Percentiles rank a stretch among this genome's conserved stretches.
Conservation (phyloP, 1,284 basidiomycete genomes). For the Rhodotorula sp. region DNA sequence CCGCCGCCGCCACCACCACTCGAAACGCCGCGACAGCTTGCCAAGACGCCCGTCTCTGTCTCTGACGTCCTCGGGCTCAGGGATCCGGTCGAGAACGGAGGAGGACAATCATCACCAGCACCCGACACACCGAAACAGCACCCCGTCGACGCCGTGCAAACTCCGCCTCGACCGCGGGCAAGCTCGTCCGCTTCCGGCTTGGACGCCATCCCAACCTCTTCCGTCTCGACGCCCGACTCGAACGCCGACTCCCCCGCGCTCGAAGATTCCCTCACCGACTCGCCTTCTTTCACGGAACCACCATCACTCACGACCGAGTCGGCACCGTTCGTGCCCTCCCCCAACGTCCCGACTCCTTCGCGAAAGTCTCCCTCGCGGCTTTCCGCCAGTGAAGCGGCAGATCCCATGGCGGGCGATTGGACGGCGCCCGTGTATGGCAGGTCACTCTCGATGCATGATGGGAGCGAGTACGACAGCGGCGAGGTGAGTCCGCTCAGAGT, state of each 20-base stretch:
- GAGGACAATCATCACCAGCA: no score
- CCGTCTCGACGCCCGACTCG: not conserved
- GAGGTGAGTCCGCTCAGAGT: constrained; percentile 2
- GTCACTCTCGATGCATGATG: constrained; percentile 20
- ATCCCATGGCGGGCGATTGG: constrained; percentile 41
- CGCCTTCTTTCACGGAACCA: constrained; percentile 1
- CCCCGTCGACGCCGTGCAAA: not conserved
- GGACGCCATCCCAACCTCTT: not conserved
- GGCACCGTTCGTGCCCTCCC: constrained; percentile 18
- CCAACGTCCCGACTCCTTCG: not conserved
- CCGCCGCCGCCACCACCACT: not conserved
- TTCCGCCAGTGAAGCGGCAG: constrained; percentile 8
- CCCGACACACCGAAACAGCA: not conserved
- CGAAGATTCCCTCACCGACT: not conserved
- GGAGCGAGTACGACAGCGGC: constrained; percentile 29
- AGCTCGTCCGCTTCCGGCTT: not conserved
- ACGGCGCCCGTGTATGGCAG: constrained; percentile 20
- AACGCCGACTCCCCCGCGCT: constrained; percentile 17
- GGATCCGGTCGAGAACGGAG: not conserved
- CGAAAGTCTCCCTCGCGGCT: not conserved
- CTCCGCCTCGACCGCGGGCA: not conserved
- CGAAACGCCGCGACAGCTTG: constrained; percentile 5
- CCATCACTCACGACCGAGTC: constrained; percentile 22
- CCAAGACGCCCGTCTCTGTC: constrained; percentile 13
- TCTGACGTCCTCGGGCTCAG: constrained; percentile 27